phyloP scores from a whole-genome alignment of 139 green algal genomes.

The Closterium sp. region DNA sequence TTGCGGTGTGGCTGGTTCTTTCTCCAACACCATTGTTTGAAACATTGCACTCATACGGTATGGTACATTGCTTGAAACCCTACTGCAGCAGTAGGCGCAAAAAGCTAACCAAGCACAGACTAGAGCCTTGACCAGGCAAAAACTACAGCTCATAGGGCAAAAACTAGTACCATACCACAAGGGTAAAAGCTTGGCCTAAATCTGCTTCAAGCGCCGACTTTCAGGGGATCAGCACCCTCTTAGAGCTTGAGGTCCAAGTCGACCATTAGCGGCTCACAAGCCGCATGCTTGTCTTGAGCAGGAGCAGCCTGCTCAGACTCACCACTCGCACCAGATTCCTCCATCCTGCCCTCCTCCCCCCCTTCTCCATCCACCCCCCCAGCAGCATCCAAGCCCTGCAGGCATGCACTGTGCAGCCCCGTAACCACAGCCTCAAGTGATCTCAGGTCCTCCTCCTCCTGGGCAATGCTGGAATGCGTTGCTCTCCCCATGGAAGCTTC shows the following conservation, averaged over 20 bases:
- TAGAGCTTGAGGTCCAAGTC: not conserved
- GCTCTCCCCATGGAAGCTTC: slow-evolving; percentile 6
- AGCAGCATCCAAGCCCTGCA: not conserved
- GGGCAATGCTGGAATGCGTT: not conserved
- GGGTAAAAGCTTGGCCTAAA: too few species aligned
- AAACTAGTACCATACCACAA: too few species aligned
- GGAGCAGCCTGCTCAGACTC: not conserved
- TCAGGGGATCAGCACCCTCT: too few species aligned
- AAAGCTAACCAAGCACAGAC: too few species aligned
- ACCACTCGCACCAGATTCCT: not conserved
- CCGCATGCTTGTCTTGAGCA: too few species aligned
- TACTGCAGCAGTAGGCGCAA: not conserved
- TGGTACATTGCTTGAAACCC: not conserved
- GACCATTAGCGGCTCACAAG: not conserved
- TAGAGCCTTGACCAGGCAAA: too few species aligned
- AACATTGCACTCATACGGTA: too few species aligned
- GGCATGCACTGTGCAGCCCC: not conserved
- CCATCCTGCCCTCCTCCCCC: not conserved
- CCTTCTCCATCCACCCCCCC: not conserved
- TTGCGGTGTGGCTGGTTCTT: too few species aligned
- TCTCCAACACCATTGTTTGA: too few species aligned
- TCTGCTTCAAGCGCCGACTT: too few species aligned
- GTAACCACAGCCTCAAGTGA: not conserved
- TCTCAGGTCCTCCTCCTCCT: not conserved
- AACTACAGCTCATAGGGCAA: too few species aligned